phyloP scores from a whole-genome alignment of 2,329 filamentous ascomycete genomes.

The Venturia carpophila region DNA sequence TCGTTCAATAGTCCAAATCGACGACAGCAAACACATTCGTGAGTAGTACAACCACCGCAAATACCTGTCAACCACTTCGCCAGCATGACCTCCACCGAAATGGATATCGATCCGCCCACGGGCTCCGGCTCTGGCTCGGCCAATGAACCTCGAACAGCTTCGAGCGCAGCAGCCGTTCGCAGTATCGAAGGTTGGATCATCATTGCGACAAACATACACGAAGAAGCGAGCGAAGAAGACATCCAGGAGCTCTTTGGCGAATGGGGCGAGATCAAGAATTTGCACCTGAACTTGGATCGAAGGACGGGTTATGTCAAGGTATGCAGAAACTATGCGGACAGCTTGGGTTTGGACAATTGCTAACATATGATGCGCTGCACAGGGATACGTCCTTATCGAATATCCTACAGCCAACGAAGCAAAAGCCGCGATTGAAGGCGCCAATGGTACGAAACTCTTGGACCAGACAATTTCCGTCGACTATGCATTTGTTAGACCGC shows the following conservation, averaged over 20 bases:
- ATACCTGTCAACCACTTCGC: background rate
- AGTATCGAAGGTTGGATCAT: slow-evolving; percentile 88
- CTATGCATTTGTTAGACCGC: slow-evolving; percentile 77
- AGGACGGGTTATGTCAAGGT: slow-evolving; percentile 84
- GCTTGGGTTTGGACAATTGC: background rate
- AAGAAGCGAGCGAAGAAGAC: slow-evolving; percentile 78
- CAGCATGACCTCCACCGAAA: slow-evolving; percentile 25
- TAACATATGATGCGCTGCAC: slow-evolving; percentile 13
- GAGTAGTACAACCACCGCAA: background rate
- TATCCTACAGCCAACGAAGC: slow-evolving; percentile 73
- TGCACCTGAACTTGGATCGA: slow-evolving; percentile 75
- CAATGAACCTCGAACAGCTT: slow-evolving; percentile 61
- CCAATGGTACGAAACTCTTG: slow-evolving; percentile 68
- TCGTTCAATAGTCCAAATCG: background rate
- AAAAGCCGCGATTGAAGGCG: slow-evolving; percentile 70
- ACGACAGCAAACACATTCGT: background rate
- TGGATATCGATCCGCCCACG: slow-evolving; percentile 50
- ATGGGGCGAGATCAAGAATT: slow-evolving; percentile 78
- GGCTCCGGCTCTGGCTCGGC: slow-evolving; percentile 39
- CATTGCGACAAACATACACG: slow-evolving; percentile 78
- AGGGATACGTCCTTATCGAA: slow-evolving; percentile 83
- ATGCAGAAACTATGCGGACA: slow-evolving; percentile 16
- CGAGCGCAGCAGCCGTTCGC: slow-evolving; percentile 70
- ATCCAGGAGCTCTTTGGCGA: slow-evolving; percentile 75
- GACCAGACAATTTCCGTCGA: slow-evolving; percentile 76